phyloP scores from a whole-genome alignment of 805 yeast genomes.

The Wickerhamiella bombiphila region DNA sequence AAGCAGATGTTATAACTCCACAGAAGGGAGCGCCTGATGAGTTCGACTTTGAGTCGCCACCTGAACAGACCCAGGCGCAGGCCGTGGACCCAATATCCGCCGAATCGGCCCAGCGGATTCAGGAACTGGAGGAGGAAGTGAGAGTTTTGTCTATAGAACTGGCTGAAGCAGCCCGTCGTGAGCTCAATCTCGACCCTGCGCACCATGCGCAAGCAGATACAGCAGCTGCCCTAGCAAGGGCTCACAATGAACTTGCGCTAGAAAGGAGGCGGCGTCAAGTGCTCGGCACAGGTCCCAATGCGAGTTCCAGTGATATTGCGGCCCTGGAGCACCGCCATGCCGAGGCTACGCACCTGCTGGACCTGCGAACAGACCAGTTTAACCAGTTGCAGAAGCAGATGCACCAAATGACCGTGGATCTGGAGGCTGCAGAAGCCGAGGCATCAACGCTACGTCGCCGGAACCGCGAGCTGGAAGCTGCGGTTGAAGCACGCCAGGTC shows the following conservation, averaged over 20 bases:
- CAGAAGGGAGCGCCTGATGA: background rate
- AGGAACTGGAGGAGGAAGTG: constrained; percentile 21
- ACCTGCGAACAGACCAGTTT: constrained; percentile 19
- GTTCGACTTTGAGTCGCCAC: background rate
- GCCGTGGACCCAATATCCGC: background rate
- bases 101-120: constrained; percentile 9
- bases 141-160: constrained; percentile 25
- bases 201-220: constrained; percentile 1
- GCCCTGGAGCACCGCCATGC: constrained; percentile 20
- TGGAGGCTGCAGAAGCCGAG: constrained; percentile 7
- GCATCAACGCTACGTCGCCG: background rate
- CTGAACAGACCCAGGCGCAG: background rate
- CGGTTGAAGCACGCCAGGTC: constrained; percentile 15
- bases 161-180: constrained; percentile 26
- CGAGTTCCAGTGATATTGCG: constrained; percentile 8
- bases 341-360: constrained; percentile 22
- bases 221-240: constrained; percentile 16
- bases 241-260: constrained; percentile 20
- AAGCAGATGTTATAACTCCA: too few species aligned
- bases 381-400: constrained; percentile 17
- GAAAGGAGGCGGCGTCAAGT: constrained; percentile 23
- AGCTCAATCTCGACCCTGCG: constrained; percentile 17
- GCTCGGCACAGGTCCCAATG: constrained; percentile 12
- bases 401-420: constrained; percentile 17
- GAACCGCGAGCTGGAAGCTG: constrained; percentile 3